Conservation (phyloP, 768 basidiomycete genomes). For the Cystoderma amianthinum region DNA sequence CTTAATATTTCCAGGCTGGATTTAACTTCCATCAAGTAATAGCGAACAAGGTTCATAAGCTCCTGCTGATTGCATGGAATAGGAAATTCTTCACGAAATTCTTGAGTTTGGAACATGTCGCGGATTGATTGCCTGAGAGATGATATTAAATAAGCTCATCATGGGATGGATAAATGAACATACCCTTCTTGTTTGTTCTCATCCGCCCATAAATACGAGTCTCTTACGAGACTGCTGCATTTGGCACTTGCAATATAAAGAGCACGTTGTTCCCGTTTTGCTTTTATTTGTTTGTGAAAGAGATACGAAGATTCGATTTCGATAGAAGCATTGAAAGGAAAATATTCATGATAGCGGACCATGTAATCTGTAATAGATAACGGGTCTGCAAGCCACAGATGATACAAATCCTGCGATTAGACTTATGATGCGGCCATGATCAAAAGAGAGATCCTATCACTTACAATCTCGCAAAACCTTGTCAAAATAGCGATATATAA, state of each 20-base stretch:
- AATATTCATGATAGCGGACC: constrained; percentile 34
- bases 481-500: constrained; percentile 24
- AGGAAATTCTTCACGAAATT: constrained; percentile 11
- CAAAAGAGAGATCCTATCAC: constrained; percentile 4
- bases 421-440: neutral
- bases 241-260: constrained; percentile 10
- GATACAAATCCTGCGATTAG: constrained; percentile 22
- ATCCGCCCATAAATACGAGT: constrained; percentile 14
- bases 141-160: neutral
- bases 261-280: neutral
- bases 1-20: constrained; percentile 11
- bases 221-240: constrained; percentile 4
- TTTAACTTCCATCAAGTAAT: constrained; percentile 15
- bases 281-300: constrained; percentile 13
- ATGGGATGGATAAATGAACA: constrained; percentile 1
- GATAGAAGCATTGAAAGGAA: constrained; percentile 17
- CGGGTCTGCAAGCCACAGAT: constrained; percentile 18
- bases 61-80: constrained; percentile 7
- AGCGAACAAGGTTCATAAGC: constrained; percentile 13
- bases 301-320: constrained; percentile 12
- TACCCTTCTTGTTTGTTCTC: constrained; percentile 9
- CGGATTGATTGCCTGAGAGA: constrained; percentile 12
- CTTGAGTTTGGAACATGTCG: constrained; percentile 10
- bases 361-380: constrained; percentile 24
- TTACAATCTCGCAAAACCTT: constrained; percentile 20